Evolutionary conservation across 1,139 yeast species (phyloP).

Genomic region (Debaryomyces sp.): DNA sequence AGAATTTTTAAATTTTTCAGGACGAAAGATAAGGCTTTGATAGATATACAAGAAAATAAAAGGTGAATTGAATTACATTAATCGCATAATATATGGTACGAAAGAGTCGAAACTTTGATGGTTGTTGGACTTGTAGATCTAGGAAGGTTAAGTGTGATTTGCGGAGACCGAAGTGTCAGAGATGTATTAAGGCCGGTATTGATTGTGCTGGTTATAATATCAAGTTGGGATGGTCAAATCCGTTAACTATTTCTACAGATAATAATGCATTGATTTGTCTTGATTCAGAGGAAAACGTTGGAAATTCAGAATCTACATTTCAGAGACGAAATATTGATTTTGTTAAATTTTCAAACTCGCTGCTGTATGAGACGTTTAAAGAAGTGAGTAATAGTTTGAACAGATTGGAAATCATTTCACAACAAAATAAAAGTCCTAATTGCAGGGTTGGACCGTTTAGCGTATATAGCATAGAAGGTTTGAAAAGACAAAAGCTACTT

Average conservation of each 20-base stretch:
- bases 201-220: constrained; percentile 46
- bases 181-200: constrained; percentile 46
- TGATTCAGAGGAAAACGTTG: constrained; percentile 21
- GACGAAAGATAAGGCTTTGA: neutral
- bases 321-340: constrained; percentile 43
- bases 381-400: constrained; percentile 30
- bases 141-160: constrained; percentile 56
- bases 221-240: constrained; percentile 44
- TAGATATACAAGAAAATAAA: neutral
- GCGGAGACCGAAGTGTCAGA: constrained; percentile 39
- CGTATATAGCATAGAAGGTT: constrained; percentile 16
- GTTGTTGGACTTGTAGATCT: constrained; percentile 57
- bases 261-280: constrained; percentile 24
- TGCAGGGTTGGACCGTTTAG: constrained; percentile 38
- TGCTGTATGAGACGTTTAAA: constrained; percentile 37
- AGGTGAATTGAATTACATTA: neutral
- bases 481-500: constrained; percentile 1
- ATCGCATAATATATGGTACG: constrained; percentile 22
- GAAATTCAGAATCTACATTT: constrained; percentile 26
- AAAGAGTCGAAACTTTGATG: constrained; percentile 46
- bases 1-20: neutral
- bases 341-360: constrained; percentile 33
- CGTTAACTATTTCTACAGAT: constrained; percentile 25
- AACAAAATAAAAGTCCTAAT: constrained; percentile 7
- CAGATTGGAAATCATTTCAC: constrained; percentile 23